Evolutionary conservation across 257 asterid genomes (phyloP), one percentile per base, ranked within the genome.

Genomic region (Sherardia arvensis): DNA sequence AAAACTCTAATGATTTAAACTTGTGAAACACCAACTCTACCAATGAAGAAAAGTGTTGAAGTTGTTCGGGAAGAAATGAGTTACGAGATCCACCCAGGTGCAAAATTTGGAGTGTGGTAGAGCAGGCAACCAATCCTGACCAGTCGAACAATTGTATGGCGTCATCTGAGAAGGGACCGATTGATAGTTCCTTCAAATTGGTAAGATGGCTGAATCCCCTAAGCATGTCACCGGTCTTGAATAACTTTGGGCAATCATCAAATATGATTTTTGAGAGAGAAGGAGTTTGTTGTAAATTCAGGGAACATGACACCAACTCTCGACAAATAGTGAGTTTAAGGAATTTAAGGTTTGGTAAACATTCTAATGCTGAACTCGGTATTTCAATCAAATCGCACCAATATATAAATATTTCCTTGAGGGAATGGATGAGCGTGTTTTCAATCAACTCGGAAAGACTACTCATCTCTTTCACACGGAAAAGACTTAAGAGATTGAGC

Each of bases 181-280:
- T 30, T 30, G 3, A 6, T 6, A 30, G 34, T 30, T 30, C 34
- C 34, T 30, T 30, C 34, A 75, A 59, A 28, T 62, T 51, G 4
- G 25, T 23, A 26, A 66, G 54, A 30, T 9, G 33, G 8, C 54
- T 26, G 12, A 69, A 36, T 22, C 62, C 55, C 32, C 34, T 26
- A 4, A 69, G 59, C 5, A 40, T 27, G 38, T 5, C 18, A 26
- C 26, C 27, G 1, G 4, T 11, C 5, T 3, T 30, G 59, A 74
- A 48, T 68, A 74, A 30, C 21, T 71, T 71, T 6, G 64, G 75
- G 43, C 77, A 61, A 11, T 29, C 0, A 23, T 0, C 0, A 22
- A 65, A 22, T 7, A 0, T 0, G 0, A 75, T 8, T 0, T 0
- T 0, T 0, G 64, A 53, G 21, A 74, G 65, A 49, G 34, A 38